A percentile compares a stretch with the other conserved stretches of the same genome.
These are phyloP conservation scores for Bolboschoenoplectus hybrid DNA, from an alignment of 202 grass and related monocot genomes.

Conservation along the genomic window DNA sequence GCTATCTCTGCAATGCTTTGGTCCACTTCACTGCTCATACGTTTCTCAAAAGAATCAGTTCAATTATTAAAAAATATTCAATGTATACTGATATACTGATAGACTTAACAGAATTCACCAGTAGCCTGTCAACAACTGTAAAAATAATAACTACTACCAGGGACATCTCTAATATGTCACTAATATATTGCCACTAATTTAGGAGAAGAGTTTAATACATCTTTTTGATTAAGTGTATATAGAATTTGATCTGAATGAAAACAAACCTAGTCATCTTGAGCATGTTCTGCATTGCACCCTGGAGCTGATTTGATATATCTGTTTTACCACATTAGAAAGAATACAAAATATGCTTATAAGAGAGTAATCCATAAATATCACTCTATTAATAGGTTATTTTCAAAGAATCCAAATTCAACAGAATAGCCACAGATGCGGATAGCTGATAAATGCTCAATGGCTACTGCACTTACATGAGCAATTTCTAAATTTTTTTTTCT, in stretches of 20 bases:
- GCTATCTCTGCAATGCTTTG: slow-evolving; percentile 66
- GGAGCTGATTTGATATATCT: slow-evolving; percentile 87
- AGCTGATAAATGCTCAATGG: background rate
- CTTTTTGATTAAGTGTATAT: background rate
- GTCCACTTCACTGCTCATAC: slow-evolving; percentile 67
- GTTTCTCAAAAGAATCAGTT: slow-evolving; percentile 14
- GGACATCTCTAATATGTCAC: background rate
- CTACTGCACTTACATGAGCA: background rate
- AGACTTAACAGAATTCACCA: background rate
- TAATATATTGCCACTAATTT: background rate
- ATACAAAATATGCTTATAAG: slow-evolving; percentile 1
- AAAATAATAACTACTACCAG: background rate
- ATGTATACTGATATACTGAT: background rate
- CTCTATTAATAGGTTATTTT: background rate
- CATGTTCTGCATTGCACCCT: slow-evolving; percentile 67
- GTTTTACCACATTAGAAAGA: slow-evolving; percentile 26
- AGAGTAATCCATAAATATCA: slow-evolving; percentile 1
- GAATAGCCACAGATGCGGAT: background rate
- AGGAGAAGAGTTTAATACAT: background rate
- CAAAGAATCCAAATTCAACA: background rate
- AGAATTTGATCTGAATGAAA: background rate
- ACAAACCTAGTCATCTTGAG: slow-evolving; percentile 78
- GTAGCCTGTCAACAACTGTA: background rate
- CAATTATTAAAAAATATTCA: background rate
- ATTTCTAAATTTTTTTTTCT: background rate